Evolutionary conservation across 2,329 filamentous ascomycete genomes (phyloP), one percentile per base, ranked within the genome.

Genomic region (Penicillium sp.): DNA sequence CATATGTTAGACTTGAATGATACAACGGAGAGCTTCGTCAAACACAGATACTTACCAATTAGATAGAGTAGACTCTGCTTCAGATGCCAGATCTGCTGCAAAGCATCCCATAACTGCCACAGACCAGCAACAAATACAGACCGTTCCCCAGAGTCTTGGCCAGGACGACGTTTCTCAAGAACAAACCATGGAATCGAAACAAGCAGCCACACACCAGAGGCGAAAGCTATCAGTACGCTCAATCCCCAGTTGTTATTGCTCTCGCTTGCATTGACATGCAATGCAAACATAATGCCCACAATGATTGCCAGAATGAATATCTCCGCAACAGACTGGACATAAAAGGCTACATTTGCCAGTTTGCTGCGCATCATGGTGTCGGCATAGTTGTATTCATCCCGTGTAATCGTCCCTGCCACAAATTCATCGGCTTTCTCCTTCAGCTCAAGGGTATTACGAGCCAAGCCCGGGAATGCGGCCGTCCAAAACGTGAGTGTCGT

Each of bases 401-500:
- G 74, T 1, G 74, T 75, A 36, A 87, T 82, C 1, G 69, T 70
- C 3, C 81, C 77, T 2, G 72, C 67, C 18, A 72, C 72, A 43
- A 75, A 78, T n/a, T 73, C 69, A 29, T 73, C 69, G 4, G 79
- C 78, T 45, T 75, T 75, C 2, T 68, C 64, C 22, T 80, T 71
- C 60, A 82, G 68, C 19, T 77, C 71, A 1, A 64, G 59, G 0
- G 77, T 80, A 55, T 82, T 81, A 6, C 80, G 66, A 4, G 80
- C 79, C 7, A 83, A 67, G 0, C 78, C 74, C 3, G 80, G 80
- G 49, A 83, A 83, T 0, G 83, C 82, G 0, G 84, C 82, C 0
- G 82, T 84, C 81, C 83, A 87, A 64, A 86, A 87, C 0, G 83
- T 86, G 41, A 86, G 70, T 0, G 81, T 83, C 2, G 84, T 78